Evolutionary conservation across 768 basidiomycete genomes (phyloP), one percentile per base, ranked within the genome.

Genomic region (Leccinum broughii): DNA sequence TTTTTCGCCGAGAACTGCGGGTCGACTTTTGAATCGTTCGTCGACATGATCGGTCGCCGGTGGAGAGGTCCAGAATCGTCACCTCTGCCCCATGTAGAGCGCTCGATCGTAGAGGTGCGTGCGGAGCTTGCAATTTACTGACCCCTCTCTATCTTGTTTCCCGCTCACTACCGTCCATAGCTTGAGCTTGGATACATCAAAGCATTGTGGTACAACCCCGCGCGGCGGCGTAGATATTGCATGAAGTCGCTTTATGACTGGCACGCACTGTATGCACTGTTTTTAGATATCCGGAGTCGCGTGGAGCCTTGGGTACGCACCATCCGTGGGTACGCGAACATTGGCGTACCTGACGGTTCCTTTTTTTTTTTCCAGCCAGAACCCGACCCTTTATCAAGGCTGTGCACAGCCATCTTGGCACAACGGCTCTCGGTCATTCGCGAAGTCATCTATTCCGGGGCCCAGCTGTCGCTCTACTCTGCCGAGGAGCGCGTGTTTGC

Each of bases 381-480:
- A 14, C 51, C 52, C 24, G 74, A 79, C 53, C 68, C 83, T 7
- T 51, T 71, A 7, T 34, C 44, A 9, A 58, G 54, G 34, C 6
- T 72, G 14, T 63, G 65, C 32, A 63, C 58, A 6, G 78, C 77
- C 0, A 79, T 84, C 4, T 73, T 86, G 4, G 57, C 83, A n/a
- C 85, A 85, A 80, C 81, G 90, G 49, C 71, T 91, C 17, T 75
- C 81, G 5, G 73, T 81, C 10, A 78, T 90, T 3, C 81, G 84
- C 41, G 90, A 93, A 63, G 78, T 94, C 14, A 72, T 92, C 5
- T 76, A 88, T 49, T 87, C 90, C 2, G 92, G 89, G 2, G 89
- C 90, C 62, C 90, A 93, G 70, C 72, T 92, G 22, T 88, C 90
- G 50, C 71, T 94, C 7, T 91, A 92, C 66, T 77, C 83, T 22